Evolutionary conservation across 2,329 filamentous ascomycete genomes (phyloP), one percentile per base, ranked within the genome.

Genomic region (Sporothrix dimorphospora): DNA sequence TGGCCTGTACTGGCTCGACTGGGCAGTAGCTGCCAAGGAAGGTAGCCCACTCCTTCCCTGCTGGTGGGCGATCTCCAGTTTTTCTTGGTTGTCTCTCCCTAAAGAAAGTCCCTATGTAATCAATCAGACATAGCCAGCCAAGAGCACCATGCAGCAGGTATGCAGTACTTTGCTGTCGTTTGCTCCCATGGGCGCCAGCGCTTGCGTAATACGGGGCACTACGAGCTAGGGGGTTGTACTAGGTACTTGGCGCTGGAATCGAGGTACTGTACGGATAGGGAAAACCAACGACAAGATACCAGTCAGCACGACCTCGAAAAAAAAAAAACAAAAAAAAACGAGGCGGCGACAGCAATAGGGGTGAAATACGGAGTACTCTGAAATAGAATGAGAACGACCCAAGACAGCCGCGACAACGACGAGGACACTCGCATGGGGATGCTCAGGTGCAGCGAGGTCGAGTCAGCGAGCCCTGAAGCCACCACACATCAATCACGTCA

Each of bases 301-400:
- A 66, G 63, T 66, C 63, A 66, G 63, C 63, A 16, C 59, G 12
- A 45, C 12, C n/a, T 45, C 59, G 59, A 63, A 21, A 24, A 42
- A 7, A n/a, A 27, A 14, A 21, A 42, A n/a, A n/a, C n/a, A n/a
- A n/a, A n/a, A n/a, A n/a, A n/a, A n/a, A n/a, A n/a, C n/a, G n/a
- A n/a, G n/a, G n/a, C n/a, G 12, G 21, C 21, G 21, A 19, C 38
- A 8, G 3, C n/a, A 16, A n/a, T n/a, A 16, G 4, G 14, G 4
- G 2, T 40, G n/a, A n/a, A 24, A 21, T 14, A 40, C 57, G 19
- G 11, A 42, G n/a, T 42, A 63, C 59, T 42, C 8, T 14, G 40
- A 42, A 34, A 14, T 42, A 45, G 42, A 45, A 11, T 14, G 34
- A 57, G 53, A 16, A 57, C 53, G 34, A 45, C 9, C 9, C 42